Conservation (phyloP, 192 early-diverging fungal species). For the Coemansia sp. region DNA sequence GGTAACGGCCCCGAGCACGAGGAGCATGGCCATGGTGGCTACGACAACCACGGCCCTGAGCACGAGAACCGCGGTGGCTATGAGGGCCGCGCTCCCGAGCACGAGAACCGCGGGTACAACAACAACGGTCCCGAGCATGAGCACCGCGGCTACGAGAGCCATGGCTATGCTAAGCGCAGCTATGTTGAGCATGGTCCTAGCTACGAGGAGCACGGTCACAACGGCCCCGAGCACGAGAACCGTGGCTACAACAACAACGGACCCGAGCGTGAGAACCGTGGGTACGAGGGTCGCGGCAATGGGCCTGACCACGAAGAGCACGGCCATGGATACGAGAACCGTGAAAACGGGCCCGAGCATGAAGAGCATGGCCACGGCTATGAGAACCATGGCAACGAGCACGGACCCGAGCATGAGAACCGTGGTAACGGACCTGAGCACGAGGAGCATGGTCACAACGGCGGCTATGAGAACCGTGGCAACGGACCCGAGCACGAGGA, state of each 20-base stretch:
- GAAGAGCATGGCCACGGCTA: not conserved
- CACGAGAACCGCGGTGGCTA: conserved; percentile 11
- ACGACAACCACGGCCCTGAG: conserved; percentile 9
- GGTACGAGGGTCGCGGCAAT: not conserved
- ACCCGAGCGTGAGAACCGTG: not conserved
- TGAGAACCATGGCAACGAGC: not conserved
- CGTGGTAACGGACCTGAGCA: not conserved
- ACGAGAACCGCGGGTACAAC: conserved; percentile 15
- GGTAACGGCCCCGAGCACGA: conserved; percentile 7
- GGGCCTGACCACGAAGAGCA: conserved; percentile 13
- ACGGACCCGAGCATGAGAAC: conserved; percentile 8
- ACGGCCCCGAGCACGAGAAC: conserved; percentile 5
- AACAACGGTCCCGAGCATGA: conserved; percentile 1
- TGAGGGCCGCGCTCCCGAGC: conserved; percentile 9
- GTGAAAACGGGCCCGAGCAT: conserved; percentile 5
- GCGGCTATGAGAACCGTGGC: not conserved
- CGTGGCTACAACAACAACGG: not conserved
- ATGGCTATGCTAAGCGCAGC: conserved; percentile 25
- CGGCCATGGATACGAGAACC: conserved; percentile 1
- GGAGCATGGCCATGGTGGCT: conserved; percentile 20
- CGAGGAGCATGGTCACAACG: not conserved
- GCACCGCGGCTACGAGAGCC: conserved; percentile 12
- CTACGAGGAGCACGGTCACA: conserved; percentile 10
- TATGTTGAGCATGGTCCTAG: conserved; percentile 23
- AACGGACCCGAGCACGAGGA: not conserved